Percentiles rank a stretch among this genome's conserved stretches.
phyloP scores from a whole-genome alignment of 352 stramenopile genomes.

The Elongisporangium anandrum region DNA sequence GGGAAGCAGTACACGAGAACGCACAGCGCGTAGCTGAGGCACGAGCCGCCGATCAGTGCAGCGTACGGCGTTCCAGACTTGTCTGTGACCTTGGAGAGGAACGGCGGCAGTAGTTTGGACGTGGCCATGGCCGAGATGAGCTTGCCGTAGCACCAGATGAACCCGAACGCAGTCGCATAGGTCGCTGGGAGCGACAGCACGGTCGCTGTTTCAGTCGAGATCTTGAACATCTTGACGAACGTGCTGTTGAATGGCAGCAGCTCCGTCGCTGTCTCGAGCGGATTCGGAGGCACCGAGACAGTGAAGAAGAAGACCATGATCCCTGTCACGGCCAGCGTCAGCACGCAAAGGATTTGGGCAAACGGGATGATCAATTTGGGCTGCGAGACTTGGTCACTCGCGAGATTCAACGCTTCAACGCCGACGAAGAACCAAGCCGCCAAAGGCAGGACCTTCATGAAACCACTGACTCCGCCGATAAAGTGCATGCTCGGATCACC shows the following conservation, averaged over 20 bases:
- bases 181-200: slow-evolving; percentile 36
- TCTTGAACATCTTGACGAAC: slow-evolving; percentile 24
- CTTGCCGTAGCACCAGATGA: slow-evolving; percentile 41
- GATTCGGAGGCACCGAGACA: slow-evolving; percentile 7
- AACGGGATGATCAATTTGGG: slow-evolving; percentile 21
- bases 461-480: neutral
- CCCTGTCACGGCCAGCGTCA: slow-evolving; percentile 17
- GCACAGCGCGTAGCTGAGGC: slow-evolving; percentile 10
- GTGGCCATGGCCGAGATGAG: slow-evolving; percentile 28
- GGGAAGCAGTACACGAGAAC: slow-evolving; percentile 7
- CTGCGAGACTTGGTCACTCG: slow-evolving; percentile 15
- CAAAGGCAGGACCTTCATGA: slow-evolving; percentile 10
- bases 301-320: slow-evolving; percentile 16
- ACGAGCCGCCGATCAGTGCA: slow-evolving; percentile 4
- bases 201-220: slow-evolving; percentile 13
- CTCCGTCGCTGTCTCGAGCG: slow-evolving; percentile 1
- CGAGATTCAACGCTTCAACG: slow-evolving; percentile 16
- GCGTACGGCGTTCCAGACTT: slow-evolving; percentile 5
- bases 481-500: slow-evolving; percentile 6
- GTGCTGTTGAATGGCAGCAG: slow-evolving; percentile 31
- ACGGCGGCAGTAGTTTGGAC: slow-evolving; percentile 18
- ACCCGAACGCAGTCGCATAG: slow-evolving; percentile 30
- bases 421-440: slow-evolving; percentile 25
- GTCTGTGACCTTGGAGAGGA: slow-evolving; percentile 2
- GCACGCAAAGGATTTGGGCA: slow-evolving; percentile 23